phyloP scores from a whole-genome alignment of 2,329 filamentous ascomycete species.

The Teratosphaeria zuluensis region DNA sequence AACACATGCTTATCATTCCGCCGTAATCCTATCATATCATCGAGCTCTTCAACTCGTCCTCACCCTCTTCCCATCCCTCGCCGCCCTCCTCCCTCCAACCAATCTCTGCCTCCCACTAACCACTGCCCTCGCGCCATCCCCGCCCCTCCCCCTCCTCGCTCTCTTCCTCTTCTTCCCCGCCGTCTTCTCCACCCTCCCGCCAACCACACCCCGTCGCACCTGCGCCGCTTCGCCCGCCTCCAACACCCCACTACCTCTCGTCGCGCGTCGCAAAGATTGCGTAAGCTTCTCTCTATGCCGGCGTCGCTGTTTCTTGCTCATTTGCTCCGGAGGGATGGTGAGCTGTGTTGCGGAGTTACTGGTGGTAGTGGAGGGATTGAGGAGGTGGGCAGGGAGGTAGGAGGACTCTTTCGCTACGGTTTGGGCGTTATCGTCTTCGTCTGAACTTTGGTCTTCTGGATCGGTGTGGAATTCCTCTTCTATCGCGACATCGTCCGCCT shows the following conservation, averaged over 20 bases:
- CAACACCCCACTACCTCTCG: conserved; percentile 10
- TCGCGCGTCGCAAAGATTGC: conserved; percentile 6
- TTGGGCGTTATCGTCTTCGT: neutral
- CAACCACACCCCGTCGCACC: conserved; percentile 8
- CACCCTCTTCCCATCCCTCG: neutral
- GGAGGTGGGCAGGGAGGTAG: conserved; percentile 7
- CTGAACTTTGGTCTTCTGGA: neutral
- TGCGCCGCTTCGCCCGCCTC: conserved; percentile 13
- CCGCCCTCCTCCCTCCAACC: conserved; percentile 7
- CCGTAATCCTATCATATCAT: neutral
- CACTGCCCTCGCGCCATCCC: neutral
- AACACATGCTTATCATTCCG: too few species aligned
- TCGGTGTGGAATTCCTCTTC: conserved; percentile 1
- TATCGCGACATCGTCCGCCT: neutral
- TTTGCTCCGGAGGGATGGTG: conserved; percentile 1
- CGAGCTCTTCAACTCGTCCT: neutral
- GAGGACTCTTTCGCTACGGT: neutral
- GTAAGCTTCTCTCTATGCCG: conserved; percentile 2
- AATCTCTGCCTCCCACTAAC: conserved; percentile 10
- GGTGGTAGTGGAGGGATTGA: neutral
- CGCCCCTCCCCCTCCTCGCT: neutral
- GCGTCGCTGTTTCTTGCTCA: conserved; percentile 5
- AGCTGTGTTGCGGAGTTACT: neutral
- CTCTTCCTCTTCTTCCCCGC: neutral
- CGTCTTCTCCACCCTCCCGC: conserved; percentile 9